Base-by-base conservation (phyloP, 2,329 filamentous ascomycete species). In the Whalleya microplaca region DNA sequence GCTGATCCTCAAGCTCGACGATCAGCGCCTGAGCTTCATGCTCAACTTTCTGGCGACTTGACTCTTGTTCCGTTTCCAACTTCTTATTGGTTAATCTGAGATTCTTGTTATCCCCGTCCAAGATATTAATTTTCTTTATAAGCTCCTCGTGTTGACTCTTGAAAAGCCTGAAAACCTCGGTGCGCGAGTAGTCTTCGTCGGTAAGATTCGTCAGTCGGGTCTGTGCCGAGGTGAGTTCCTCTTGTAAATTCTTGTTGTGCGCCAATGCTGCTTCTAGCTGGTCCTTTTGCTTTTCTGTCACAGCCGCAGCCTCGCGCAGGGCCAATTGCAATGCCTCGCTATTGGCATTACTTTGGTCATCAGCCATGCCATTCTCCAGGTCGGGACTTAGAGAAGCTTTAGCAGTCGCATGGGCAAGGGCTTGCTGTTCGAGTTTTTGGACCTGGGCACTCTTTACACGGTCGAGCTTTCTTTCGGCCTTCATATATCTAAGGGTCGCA, bases 401-500 rank as follows among this genome's bases (percentile, higher is more conserved):
- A 68, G 76, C 79, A 6, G 82, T 76, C 14, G 84, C 85, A 55
- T 88, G 88, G 56, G 90, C 83, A 49, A 93, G 84, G 29, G 93
- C 92, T 75, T 96, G 91, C 67, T 92, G 90, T 72, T 98, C 95
- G 57, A 99, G 76, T 72, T 96, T 96, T 59, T 93, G 90, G 1
- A 97, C 92, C 55, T 96, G 92, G 16, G 87, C 78, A 70, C 95
- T 99, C 74, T 91, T 94, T 21, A 89, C 85, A 43, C 95, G 86
- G 72, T 99, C 95, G 50, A 98, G 80, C 72, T 92, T 95, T 78
- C 96, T 96, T 73, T 99, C 95, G 0, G 95, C 95, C 65, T 96
- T 91, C 78, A 98, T 91, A 69, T 96, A 98, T 63, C 95, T 86
- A 56, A 96, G 80, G 4, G 92, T 96, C 16, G 94, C 95, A 32